phyloP scores from a whole-genome alignment of 192 early-diverging fungal genomes.

The Linnemannia elongata region DNA sequence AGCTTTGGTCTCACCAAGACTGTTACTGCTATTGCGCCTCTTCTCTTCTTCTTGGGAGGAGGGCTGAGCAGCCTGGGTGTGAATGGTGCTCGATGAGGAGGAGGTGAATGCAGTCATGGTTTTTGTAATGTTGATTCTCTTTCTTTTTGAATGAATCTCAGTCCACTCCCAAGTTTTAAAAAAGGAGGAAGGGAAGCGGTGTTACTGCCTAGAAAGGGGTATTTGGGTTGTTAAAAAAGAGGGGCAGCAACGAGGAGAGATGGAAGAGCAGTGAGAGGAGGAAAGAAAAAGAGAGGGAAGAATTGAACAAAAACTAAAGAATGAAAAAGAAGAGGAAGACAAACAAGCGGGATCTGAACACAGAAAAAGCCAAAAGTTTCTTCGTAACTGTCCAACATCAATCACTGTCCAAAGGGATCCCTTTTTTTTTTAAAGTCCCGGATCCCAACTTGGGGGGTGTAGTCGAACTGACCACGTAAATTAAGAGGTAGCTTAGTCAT shows the following conservation, averaged over 20 bases:
- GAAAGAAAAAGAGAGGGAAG: not conserved
- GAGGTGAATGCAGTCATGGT: not conserved
- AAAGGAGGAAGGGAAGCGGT: not conserved
- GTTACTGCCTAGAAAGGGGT: not conserved
- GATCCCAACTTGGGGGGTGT: not conserved
- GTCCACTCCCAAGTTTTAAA: not conserved
- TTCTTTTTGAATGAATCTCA: not conserved
- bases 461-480: not conserved
- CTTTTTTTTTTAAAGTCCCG: not conserved
- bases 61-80: conserved; percentile 1
- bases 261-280: not conserved
- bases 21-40: not conserved
- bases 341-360: not conserved
- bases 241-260: not conserved
- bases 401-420: not conserved
- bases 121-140: not conserved
- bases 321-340: not conserved
- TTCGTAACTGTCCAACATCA: not conserved
- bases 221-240: not conserved
- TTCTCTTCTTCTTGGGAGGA: not conserved
- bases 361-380: not conserved
- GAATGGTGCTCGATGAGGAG: conserved; percentile 20
- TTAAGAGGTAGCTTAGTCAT: not conserved
- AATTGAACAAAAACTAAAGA: not conserved
- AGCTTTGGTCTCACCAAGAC: not conserved